Evolutionary conservation across 2,329 filamentous ascomycete genomes (phyloP), one percentile per base, ranked within the genome.

Genomic region (Botryotinia narcissicola): DNA sequence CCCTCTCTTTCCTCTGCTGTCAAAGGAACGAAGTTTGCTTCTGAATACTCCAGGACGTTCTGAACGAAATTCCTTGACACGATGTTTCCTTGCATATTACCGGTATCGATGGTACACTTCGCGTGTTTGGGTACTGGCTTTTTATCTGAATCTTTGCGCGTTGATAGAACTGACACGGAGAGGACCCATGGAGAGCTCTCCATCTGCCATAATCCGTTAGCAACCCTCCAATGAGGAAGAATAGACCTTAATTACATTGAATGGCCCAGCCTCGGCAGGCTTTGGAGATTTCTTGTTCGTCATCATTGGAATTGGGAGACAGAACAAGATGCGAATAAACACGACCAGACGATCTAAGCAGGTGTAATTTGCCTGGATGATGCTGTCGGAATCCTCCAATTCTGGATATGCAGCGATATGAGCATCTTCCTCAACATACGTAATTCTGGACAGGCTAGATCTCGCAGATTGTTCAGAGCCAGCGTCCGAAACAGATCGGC

Each of bases 21-120:
- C 73, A 77, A 73, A n/a, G 9, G 25, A 4, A 18, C 16, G 54
- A 76, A 73, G 54, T 59, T 63, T 16, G 68, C 29, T 32, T 73
- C 63, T 8, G 74, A 42, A 60, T 68, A 76, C n/a, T 60, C 75
- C 3, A 78, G 70, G 2, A 75, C 72, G 9, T 74, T 51, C 5
- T 63, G 46, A 12, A 75, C 69, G 44, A 78, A 76, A 6, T 51
- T 60, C 71, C 71, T 61, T 2, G 76, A 78, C 2, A 78, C 74
- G 12, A 78, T 73, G 16, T 78, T 76, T 16, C 75, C 75, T 71
- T 76, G 75, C 68, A 76, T 59, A 40, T 78, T 78, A 6, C 76
- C 76, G 20, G 76, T 78, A n/a, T 78, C 76, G 12, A 78, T 70
- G 3, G 75, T 77, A 25, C 76, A 78, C 37, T 74, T 74, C 6